Conservation (phyloP, 305 asterid species). For the Petunia hybrid region DNA sequence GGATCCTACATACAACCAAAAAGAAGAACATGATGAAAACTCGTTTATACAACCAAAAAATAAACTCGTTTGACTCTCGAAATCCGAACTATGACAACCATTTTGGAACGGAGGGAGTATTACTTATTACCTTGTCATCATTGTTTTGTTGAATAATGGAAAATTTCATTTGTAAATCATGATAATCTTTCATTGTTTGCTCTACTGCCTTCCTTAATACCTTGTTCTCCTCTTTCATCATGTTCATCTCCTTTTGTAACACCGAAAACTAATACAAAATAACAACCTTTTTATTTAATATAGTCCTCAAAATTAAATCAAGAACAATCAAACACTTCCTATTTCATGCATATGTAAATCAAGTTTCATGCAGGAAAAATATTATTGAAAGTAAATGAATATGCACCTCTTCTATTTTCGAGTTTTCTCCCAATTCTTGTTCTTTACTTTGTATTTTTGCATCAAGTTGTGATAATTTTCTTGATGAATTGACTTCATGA, state of each 20-base stretch:
- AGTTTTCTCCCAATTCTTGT: constrained; percentile 6
- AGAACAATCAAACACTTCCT: too few relatives aligned
- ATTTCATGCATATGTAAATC: background rate
- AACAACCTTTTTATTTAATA: too few relatives aligned
- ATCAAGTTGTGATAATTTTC: constrained; percentile 8
- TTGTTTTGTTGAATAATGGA: constrained; percentile 40
- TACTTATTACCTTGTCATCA: constrained; percentile 35
- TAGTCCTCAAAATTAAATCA: too few relatives aligned
- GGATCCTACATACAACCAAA: constrained; percentile 50
- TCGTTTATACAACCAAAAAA: too few relatives aligned
- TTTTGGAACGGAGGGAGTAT: too few relatives aligned
- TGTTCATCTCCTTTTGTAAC: constrained; percentile 49
- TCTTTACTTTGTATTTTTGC: constrained; percentile 9
- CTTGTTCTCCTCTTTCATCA: constrained; percentile 54
- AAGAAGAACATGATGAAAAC: too few relatives aligned
- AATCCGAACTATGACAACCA: too few relatives aligned
- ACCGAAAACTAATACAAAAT: constrained; percentile 36
- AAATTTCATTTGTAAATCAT: constrained; percentile 48
- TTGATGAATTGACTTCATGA: constrained; percentile 9
- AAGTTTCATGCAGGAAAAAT: background rate
- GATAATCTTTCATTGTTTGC: constrained; percentile 52
- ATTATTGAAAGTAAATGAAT: too few relatives aligned
- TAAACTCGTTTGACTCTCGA: too few relatives aligned
- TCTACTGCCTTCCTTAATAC: constrained; percentile 48
- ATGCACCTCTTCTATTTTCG: too few relatives aligned